Evolutionary conservation across 352 stramenopile species (phyloP).

Genomic region (Phytophthora cryptogea): DNA sequence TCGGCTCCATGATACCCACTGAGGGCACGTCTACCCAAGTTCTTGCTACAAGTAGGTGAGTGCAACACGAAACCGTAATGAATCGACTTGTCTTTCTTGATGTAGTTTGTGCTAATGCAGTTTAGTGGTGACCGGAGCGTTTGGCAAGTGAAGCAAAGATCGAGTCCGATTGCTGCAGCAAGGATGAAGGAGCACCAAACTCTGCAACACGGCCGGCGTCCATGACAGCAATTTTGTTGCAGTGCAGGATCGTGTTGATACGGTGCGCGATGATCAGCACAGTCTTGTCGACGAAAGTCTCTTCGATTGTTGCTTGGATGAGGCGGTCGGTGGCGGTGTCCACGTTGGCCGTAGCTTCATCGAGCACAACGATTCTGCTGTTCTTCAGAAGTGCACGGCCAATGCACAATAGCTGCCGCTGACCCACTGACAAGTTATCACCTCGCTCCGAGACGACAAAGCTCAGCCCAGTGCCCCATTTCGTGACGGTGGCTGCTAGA

Average conservation of each 20-base stretch:
- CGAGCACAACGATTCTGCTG: conserved; percentile 90
- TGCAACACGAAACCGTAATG: background rate
- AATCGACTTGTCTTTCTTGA: background rate
- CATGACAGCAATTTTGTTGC: conserved; percentile 33
- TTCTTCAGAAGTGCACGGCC: conserved; percentile 91
- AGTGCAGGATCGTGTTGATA: conserved; percentile 30
- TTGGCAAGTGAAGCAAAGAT: conserved; percentile 20
- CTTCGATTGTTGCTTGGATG: conserved; percentile 73
- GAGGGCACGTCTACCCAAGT: background rate
- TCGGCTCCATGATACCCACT: no score
- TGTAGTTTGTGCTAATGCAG: background rate
- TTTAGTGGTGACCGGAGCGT: conserved; percentile 5
- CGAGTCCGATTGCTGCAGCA: conserved; percentile 7
- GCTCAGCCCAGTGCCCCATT: conserved; percentile 62
- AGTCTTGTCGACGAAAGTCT: conserved; percentile 91
- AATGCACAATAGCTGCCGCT: conserved; percentile 95
- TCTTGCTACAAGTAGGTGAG: background rate
- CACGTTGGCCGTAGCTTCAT: conserved; percentile 94
- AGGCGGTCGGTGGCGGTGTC: conserved; percentile 30
- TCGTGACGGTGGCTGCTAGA: conserved; percentile 73
- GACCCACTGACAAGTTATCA: conserved; percentile 32
- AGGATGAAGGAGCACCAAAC: conserved; percentile 58
- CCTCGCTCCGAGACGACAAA: conserved; percentile 87
- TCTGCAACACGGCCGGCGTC: conserved; percentile 73
- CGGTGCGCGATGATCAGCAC: conserved; percentile 46